A percentile compares a stretch with the other conserved stretches of the same genome.
phyloP scores from a whole-genome alignment of 2,329 filamentous ascomycete species.

The Sclerotinia spermophila region DNA sequence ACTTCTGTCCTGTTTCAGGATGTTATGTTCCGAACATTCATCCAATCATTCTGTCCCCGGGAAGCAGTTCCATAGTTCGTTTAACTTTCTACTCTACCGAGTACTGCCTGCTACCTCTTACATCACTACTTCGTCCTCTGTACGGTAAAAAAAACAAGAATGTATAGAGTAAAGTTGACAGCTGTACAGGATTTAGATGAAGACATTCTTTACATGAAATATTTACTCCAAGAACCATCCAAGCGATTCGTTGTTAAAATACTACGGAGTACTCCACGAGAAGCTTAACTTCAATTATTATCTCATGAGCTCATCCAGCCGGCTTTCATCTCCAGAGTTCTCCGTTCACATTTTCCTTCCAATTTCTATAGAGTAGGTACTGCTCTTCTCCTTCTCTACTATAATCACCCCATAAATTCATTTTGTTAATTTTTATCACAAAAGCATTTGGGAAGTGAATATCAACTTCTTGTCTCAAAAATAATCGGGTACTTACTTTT shows the following conservation, averaged over 20 bases:
- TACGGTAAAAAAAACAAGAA: neutral
- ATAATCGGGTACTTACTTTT: neutral
- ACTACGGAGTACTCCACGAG: neutral
- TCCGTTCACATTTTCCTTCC: neutral
- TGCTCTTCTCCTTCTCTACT: neutral
- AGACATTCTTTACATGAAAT: neutral
- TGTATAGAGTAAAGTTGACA: neutral
- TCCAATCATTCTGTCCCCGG: neutral
- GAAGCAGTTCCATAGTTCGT: neutral
- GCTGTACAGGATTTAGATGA: neutral
- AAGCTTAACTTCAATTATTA: neutral
- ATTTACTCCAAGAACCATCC: neutral
- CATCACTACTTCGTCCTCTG: neutral
- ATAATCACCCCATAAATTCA: neutral
- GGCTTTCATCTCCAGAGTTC: neutral
- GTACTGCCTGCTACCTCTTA: too few species aligned
- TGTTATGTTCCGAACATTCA: neutral
- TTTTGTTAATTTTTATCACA: neutral
- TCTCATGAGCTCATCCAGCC: neutral
- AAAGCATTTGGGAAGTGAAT: neutral
- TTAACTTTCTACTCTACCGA: neutral
- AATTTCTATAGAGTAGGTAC: too few species aligned
- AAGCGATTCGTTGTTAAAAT: neutral
- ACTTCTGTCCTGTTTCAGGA: neutral
- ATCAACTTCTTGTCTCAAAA: constrained; percentile 1